A percentile compares a stretch with the other conserved stretches of the same genome.
Conservation (phyloP, 805 yeast genomes). For the Candida cerambycidarum region DNA sequence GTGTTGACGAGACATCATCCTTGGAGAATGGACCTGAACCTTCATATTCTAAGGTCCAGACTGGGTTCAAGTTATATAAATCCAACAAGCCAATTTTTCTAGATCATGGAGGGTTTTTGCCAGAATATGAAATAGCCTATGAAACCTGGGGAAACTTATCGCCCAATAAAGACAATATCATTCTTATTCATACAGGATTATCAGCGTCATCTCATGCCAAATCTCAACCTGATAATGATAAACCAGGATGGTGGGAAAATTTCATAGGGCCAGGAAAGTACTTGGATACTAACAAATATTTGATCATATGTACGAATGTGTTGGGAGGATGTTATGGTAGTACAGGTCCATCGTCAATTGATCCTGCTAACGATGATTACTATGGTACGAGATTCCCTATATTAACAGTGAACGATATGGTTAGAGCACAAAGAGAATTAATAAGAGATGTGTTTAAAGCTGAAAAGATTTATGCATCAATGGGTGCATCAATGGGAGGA, state of each 20-base stretch:
- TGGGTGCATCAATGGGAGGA: slow-evolving; percentile 98
- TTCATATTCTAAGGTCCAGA: slow-evolving; percentile 63
- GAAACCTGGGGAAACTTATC: slow-evolving; percentile 89
- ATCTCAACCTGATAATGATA: slow-evolving; percentile 66
- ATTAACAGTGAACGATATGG: slow-evolving; percentile 84
- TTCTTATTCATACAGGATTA: slow-evolving; percentile 84
- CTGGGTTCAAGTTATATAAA: slow-evolving; percentile 62
- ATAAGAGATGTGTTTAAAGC: slow-evolving; percentile 64
- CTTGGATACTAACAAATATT: slow-evolving; percentile 78
- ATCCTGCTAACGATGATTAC: slow-evolving; percentile 63
- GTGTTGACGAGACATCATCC: slow-evolving; percentile 11
- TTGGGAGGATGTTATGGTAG: slow-evolving; percentile 95
- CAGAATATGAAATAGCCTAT: slow-evolving; percentile 79
- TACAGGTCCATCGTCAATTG: slow-evolving; percentile 84
- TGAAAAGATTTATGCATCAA: slow-evolving; percentile 65
- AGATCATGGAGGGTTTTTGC: slow-evolving; percentile 80
- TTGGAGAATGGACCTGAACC: slow-evolving; percentile 84
- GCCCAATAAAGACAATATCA: slow-evolving; percentile 62
- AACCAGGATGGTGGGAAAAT: slow-evolving; percentile 94
- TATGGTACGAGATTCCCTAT: slow-evolving; percentile 91
- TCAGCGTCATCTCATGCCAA: slow-evolving; percentile 94
- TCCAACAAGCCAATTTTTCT: slow-evolving; percentile 61
- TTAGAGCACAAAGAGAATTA: slow-evolving; percentile 78
- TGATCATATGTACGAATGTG: slow-evolving; percentile 86
- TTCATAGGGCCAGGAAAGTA: slow-evolving; percentile 84